phyloP scores from a whole-genome alignment of 495 filamentous ascomycete species.

The Penicillium salamii region DNA sequence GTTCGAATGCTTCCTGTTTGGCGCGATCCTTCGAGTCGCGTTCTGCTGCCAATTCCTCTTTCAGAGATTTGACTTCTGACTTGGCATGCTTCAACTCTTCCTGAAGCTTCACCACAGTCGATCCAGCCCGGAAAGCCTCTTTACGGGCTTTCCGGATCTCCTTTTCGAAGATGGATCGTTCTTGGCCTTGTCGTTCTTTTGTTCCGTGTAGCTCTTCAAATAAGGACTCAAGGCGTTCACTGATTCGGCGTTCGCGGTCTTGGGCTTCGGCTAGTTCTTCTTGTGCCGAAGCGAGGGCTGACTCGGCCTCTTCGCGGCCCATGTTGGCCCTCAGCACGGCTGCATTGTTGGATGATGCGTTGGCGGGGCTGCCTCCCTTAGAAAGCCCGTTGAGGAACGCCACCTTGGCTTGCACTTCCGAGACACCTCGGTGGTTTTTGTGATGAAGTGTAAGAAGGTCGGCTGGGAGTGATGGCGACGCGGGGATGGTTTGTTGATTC shows the following conservation, averaged over 20 bases:
- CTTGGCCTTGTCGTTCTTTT: constrained; percentile 74
- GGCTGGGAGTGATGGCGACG: constrained; percentile 51
- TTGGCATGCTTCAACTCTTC: constrained; percentile 75
- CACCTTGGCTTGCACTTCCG: constrained; percentile 85
- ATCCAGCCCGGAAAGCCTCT: constrained; percentile 81
- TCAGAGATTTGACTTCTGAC: constrained; percentile 48
- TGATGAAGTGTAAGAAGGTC: constrained; percentile 39
- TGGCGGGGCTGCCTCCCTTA: constrained; percentile 56
- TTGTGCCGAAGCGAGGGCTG: constrained; percentile 52
- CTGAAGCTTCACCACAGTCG: constrained; percentile 70
- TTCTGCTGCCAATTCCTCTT: constrained; percentile 53
- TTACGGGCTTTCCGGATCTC: constrained; percentile 79
- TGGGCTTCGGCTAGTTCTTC: constrained; percentile 68
- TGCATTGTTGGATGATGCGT: constrained; percentile 57
- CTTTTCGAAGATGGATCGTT: constrained; percentile 75
- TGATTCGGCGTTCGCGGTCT: constrained; percentile 68
- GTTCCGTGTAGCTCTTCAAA: constrained; percentile 73
- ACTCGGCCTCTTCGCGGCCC: constrained; percentile 77
- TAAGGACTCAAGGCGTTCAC: constrained; percentile 71
- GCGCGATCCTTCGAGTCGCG: constrained; percentile 47
- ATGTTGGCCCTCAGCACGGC: constrained; percentile 77
- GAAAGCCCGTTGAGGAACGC: constrained; percentile 75
- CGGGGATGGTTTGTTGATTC: constrained; percentile 62
- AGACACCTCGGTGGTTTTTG: constrained; percentile 45
- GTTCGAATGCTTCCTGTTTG: constrained; percentile 76